These are phyloP conservation scores for Mortierella sp. DNA, from an alignment of 371 early-diverging fungal genomes.

Conservation along the genomic window DNA sequence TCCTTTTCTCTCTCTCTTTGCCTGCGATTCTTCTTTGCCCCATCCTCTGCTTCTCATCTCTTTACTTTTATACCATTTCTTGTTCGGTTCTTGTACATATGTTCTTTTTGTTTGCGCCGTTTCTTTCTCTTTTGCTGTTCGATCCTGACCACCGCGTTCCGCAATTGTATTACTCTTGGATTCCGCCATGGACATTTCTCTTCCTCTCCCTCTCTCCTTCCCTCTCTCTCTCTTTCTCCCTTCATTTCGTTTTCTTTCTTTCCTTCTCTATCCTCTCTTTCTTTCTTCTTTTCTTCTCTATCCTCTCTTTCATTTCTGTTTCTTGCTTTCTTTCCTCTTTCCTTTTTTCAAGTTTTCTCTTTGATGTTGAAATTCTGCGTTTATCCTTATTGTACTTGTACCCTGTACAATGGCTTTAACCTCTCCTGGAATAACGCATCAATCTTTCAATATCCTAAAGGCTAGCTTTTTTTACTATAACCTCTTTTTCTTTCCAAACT, in stretches of 20 bases:
- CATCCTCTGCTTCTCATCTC: neutral
- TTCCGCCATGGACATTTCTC: neutral
- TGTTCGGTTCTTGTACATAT: neutral
- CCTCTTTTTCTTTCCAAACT: neutral
- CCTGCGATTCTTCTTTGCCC: neutral
- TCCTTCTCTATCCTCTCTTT: neutral
- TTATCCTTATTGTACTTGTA: slow-evolving; percentile 39
- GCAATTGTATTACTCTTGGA: neutral
- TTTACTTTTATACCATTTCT: neutral
- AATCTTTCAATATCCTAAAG: neutral
- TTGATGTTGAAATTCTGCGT: neutral
- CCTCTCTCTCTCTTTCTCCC: neutral
- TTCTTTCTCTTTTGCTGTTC: neutral
- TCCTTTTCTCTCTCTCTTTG: neutral
- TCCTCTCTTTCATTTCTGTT: neutral
- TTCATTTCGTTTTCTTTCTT: neutral
- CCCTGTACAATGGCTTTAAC: slow-evolving; percentile 44
- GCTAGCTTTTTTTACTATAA: slow-evolving; percentile 4
- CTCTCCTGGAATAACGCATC: neutral
- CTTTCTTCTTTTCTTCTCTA: neutral
- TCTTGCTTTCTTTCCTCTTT: neutral
- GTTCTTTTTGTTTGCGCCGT: neutral
- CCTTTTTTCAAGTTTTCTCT: neutral
- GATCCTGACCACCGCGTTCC: neutral
- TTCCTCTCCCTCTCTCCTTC: neutral